Percentiles rank a stretch among this genome's conserved stretches.
Conservation (phyloP, 805 yeast genomes). For the Candida morakotiae region DNA sequence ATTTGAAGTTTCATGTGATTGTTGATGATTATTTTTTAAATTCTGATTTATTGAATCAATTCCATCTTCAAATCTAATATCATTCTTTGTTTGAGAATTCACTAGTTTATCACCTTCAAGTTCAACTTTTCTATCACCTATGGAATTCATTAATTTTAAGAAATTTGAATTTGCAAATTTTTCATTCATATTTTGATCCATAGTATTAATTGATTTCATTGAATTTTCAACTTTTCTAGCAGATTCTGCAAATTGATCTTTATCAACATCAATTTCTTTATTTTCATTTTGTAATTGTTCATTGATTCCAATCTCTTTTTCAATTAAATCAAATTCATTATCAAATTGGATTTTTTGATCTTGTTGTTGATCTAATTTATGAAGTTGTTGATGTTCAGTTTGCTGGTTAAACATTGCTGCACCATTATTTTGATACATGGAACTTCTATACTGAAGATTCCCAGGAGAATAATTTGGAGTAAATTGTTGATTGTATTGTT, state of each 20-base stretch:
- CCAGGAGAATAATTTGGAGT: background rate
- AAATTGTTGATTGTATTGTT: conserved; percentile 6
- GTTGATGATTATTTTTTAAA: background rate
- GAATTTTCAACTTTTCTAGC: conserved; percentile 33
- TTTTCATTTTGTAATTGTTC: conserved; percentile 8
- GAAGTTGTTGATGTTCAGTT: conserved; percentile 27
- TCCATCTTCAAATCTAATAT: conserved; percentile 18
- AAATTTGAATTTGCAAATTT: conserved; percentile 36
- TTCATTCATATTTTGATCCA: conserved; percentile 17
- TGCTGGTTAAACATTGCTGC: conserved; percentile 14
- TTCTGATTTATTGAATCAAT: background rate
- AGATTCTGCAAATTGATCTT: conserved; percentile 36
- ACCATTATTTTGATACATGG: conserved; percentile 1
- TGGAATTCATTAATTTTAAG: conserved; percentile 36
- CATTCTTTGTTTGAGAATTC: conserved; percentile 27
- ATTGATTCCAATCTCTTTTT: conserved; percentile 20
- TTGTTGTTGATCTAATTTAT: conserved; percentile 21
- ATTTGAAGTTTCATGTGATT: background rate
- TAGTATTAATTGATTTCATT: conserved; percentile 11
- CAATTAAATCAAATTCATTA: conserved; percentile 30
- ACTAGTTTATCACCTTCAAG: conserved; percentile 38
- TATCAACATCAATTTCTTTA: conserved; percentile 18
- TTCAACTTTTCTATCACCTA: conserved; percentile 34
- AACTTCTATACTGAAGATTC: conserved; percentile 4
- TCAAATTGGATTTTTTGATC: conserved; percentile 16